A percentile compares a stretch with the other conserved stretches of the same genome.
These are phyloP conservation scores for Aspergillus diversus DNA, from an alignment of 495 filamentous ascomycete genomes.

Conservation along the genomic window DNA sequence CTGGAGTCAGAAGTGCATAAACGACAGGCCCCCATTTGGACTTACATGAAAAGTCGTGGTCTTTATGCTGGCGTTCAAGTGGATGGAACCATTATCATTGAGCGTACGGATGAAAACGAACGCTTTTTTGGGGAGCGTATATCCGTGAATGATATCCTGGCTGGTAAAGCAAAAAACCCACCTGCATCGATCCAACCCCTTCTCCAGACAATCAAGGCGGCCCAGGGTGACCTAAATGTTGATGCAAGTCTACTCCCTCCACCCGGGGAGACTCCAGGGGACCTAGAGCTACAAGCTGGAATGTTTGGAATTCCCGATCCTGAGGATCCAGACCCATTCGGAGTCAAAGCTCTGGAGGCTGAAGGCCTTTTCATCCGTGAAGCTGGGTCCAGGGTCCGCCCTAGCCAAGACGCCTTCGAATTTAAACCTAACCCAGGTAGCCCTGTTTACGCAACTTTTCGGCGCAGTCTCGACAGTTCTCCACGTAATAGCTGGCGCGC, in stretches of 20 bases:
- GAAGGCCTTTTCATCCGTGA: slow-evolving; percentile 85
- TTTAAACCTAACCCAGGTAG: slow-evolving; percentile 77
- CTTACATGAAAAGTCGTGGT: slow-evolving; percentile 85
- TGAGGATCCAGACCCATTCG: slow-evolving; percentile 83
- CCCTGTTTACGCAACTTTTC: slow-evolving; percentile 72
- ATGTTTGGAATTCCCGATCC: slow-evolving; percentile 76
- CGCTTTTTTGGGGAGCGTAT: slow-evolving; percentile 78
- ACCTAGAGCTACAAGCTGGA: slow-evolving; percentile 60
- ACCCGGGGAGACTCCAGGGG: slow-evolving; percentile 71
- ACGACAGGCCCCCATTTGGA: slow-evolving; percentile 75
- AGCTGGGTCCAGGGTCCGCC: slow-evolving; percentile 71
- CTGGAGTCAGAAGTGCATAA: slow-evolving; percentile 75
- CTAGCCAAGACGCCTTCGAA: slow-evolving; percentile 75
- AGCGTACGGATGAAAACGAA: slow-evolving; percentile 88
- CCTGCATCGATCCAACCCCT: slow-evolving; percentile 67
- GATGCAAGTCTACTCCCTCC: slow-evolving; percentile 59
- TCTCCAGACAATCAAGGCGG: slow-evolving; percentile 80
- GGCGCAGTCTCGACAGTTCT: slow-evolving; percentile 68
- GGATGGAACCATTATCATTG: slow-evolving; percentile 82
- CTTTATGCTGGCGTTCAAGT: slow-evolving; percentile 81
- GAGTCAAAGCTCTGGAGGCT: slow-evolving; percentile 81
- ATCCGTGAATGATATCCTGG: slow-evolving; percentile 77
- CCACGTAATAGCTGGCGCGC: slow-evolving; percentile 64
- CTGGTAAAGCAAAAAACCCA: slow-evolving; percentile 73
- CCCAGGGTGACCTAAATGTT: slow-evolving; percentile 76